Conservation (phyloP, 768 basidiomycete species). For the Kondoa subrosea region DNA sequence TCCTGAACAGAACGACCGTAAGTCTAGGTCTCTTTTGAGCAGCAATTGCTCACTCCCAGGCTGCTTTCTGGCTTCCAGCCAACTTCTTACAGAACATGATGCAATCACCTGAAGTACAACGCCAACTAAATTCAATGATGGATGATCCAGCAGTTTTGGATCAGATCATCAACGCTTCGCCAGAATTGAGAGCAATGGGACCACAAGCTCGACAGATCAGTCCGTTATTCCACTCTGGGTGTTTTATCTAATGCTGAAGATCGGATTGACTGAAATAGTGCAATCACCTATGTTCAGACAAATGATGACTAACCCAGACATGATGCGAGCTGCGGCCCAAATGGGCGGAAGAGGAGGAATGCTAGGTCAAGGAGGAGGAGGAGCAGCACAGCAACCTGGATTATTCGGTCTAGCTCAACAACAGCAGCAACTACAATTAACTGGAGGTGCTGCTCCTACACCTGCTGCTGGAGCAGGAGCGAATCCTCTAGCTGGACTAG, state of each 20-base stretch:
- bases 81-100: conserved; percentile 55
- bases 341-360: conserved; percentile 8
- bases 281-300: conserved; percentile 26
- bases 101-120: conserved; percentile 42
- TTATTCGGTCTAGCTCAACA: conserved; percentile 8
- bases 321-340: conserved; percentile 35
- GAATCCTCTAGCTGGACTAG: neutral
- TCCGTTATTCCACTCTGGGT: neutral
- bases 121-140: conserved; percentile 70
- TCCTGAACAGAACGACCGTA: conserved; percentile 47
- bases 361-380: conserved; percentile 1
- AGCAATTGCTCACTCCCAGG: too few relatives aligned
- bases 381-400: conserved; percentile 11
- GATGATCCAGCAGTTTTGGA: conserved; percentile 77
- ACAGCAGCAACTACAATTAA: conserved; percentile 12
- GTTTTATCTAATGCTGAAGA: neutral
- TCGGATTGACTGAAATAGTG: neutral
- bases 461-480: neutral
- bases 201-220: conserved; percentile 60
- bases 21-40: conserved; percentile 29
- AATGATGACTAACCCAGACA: conserved; percentile 50
- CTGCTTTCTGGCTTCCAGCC: too few relatives aligned
- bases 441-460: conserved; percentile 8
- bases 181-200: conserved; percentile 54
- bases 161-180: conserved; percentile 62